A percentile compares a stretch with the other conserved stretches of the same genome.
Conservation (phyloP, 129 eudicot genomes). For the Gnaphalium uliginosum region DNA sequence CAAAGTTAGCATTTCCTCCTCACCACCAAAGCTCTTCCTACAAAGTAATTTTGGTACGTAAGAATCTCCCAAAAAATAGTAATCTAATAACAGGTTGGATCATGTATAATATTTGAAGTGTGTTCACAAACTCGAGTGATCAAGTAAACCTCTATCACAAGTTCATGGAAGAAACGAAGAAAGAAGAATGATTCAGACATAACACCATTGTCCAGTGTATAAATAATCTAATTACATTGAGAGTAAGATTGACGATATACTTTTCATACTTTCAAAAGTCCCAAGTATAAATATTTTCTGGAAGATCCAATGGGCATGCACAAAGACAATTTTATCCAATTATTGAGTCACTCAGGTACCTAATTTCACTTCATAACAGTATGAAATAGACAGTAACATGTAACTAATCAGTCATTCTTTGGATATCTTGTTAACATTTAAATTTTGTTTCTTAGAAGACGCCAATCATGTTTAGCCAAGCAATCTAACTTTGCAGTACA, state of each 20-base stretch:
- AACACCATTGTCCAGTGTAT: neutral
- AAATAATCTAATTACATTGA: neutral
- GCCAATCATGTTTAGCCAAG: neutral
- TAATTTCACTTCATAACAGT: too few relatives aligned
- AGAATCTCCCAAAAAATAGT: neutral
- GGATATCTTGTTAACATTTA: neutral
- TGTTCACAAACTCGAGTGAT: neutral
- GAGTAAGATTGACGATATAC: neutral
- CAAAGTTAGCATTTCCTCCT: conserved; percentile 84
- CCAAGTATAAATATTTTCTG: neutral
- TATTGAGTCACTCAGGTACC: too few relatives aligned
- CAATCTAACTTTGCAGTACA: neutral
- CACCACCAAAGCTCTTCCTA: conserved; percentile 90
- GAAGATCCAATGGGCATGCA: conserved; percentile 6
- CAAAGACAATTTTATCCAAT: neutral
- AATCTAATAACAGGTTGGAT: neutral
- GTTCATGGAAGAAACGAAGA: conserved; percentile 2
- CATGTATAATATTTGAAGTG: neutral
- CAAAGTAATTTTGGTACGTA: conserved; percentile 22
- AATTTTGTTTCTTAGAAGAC: neutral
- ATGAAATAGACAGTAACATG: too few relatives aligned
- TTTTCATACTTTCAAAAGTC: neutral
- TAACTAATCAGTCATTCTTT: too few relatives aligned
- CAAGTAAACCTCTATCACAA: neutral
- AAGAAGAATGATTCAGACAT: conserved; percentile 14